Conservation (phyloP, 164 flowering plant genomes). For the grape (Vitis vinifera) region DNA sequence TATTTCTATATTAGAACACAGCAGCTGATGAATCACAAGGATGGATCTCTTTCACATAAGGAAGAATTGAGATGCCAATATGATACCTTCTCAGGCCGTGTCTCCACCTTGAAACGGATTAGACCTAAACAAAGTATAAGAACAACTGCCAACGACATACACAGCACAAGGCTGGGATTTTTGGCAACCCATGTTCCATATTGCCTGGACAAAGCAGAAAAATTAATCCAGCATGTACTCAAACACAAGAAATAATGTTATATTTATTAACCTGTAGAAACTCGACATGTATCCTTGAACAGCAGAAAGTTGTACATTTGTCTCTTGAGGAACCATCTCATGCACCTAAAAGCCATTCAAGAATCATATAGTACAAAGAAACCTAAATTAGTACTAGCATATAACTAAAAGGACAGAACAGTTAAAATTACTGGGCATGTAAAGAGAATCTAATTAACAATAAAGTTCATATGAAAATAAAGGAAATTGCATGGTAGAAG, state of each 20-base stretch:
- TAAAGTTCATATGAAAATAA: too few species aligned
- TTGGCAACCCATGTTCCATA: constrained; percentile 90
- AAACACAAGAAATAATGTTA: constrained; percentile 1
- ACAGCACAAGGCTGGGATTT: constrained; percentile 73
- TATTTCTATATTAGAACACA: too few species aligned
- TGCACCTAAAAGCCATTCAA: constrained; percentile 28
- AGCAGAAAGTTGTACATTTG: constrained; percentile 45
- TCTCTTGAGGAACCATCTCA: constrained; percentile 38
- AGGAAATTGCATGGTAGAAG: too few species aligned
- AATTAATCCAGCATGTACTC: neutral
- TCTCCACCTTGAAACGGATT: constrained; percentile 83
- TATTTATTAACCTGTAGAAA: constrained; percentile 63
- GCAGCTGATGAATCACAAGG: too few species aligned
- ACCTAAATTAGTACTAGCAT: neutral
- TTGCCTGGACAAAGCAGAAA: constrained; percentile 47
- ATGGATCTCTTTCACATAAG: neutral
- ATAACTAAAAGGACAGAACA: too few species aligned
- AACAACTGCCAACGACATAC: constrained; percentile 67
- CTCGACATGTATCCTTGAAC: constrained; percentile 77
- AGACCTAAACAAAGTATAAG: constrained; percentile 80
- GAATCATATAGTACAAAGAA: constrained; percentile 6
- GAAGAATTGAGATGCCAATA: neutral
- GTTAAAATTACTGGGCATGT: neutral
- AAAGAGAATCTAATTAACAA: constrained; percentile 4
- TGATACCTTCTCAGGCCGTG: constrained; percentile 92